Evolutionary conservation across 768 basidiomycete genomes (phyloP).

Genomic region (Boletus fagicola): DNA sequence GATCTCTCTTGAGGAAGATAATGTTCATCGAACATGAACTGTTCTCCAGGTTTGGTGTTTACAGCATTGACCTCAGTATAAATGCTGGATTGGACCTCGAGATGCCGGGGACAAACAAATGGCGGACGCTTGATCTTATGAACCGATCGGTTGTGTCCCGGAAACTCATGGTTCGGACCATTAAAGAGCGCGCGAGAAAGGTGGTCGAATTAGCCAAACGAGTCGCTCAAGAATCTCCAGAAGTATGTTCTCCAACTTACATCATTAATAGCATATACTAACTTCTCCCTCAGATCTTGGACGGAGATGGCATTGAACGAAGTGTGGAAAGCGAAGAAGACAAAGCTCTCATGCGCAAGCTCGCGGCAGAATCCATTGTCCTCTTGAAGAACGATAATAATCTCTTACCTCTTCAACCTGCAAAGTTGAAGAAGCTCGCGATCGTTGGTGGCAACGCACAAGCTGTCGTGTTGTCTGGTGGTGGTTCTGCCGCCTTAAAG

Average conservation of each 20-base stretch:
- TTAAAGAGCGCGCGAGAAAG: conserved; percentile 64
- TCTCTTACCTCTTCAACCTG: conserved; percentile 38
- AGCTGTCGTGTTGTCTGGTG: conserved; percentile 67
- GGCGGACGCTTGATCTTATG: conserved; percentile 69
- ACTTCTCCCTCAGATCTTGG: conserved; percentile 49
- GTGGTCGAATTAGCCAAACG: conserved; percentile 71
- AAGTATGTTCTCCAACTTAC: conserved; percentile 38
- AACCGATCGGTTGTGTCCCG: conserved; percentile 56
- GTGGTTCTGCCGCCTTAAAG: conserved; percentile 69
- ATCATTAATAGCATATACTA: neutral
- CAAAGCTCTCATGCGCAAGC: conserved; percentile 57
- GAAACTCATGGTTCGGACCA: conserved; percentile 61
- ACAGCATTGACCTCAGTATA: conserved; percentile 58
- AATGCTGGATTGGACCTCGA: conserved; percentile 82
- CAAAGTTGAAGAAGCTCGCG: conserved; percentile 61
- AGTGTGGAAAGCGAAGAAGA: conserved; percentile 62
- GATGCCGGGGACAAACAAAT: conserved; percentile 76
- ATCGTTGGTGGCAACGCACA: conserved; percentile 70
- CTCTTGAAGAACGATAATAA: conserved; percentile 66
- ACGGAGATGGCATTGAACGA: conserved; percentile 67
- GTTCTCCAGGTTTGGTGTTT: conserved; percentile 62
- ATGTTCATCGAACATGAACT: neutral
- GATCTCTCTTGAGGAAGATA: neutral
- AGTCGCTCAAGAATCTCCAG: conserved; percentile 63
- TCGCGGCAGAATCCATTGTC: conserved; percentile 72